Conservation (phyloP, 768 basidiomycete species). For the Macrolepiota fuliginosa region DNA sequence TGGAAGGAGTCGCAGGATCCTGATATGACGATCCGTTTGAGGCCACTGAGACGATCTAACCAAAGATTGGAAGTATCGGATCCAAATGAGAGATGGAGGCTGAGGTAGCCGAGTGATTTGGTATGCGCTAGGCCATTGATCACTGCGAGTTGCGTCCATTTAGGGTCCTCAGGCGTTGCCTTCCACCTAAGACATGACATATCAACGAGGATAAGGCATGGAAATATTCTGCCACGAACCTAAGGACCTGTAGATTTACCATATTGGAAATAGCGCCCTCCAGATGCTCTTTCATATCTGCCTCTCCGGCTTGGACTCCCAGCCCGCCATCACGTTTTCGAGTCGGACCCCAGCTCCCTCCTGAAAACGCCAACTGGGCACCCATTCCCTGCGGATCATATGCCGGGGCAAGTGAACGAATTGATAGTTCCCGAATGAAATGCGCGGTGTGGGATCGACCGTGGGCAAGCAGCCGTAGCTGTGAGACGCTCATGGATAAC, state of each 20-base stretch:
- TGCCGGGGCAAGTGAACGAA: not conserved
- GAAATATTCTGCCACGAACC: not conserved
- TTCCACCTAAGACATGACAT: not conserved
- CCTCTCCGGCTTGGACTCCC: not conserved
- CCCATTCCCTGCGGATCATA: not conserved
- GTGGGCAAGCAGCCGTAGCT: not conserved
- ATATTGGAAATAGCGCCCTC: constrained; percentile 8
- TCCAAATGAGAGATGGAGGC: constrained; percentile 4
- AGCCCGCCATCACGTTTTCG: not conserved
- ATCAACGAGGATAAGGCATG: constrained; percentile 4
- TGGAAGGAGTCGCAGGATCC: constrained; percentile 1
- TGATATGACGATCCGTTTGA: constrained; percentile 5
- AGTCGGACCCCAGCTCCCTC: not conserved
- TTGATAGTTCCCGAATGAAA: constrained; percentile 4
- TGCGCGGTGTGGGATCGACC: not conserved
- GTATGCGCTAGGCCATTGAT: not conserved
- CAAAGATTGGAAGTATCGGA: constrained; percentile 3
- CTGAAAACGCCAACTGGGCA: constrained; percentile 1
- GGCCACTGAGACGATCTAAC: constrained; percentile 1
- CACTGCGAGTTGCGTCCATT: constrained; percentile 4
- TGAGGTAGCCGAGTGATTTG: not conserved
- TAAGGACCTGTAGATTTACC: constrained; percentile 3
- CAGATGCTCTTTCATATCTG: not conserved
- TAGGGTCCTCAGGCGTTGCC: not conserved
- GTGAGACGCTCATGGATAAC: not conserved